Conservation (phyloP, 1,284 basidiomycete species). For the Ceratobasidium sp. region DNA sequence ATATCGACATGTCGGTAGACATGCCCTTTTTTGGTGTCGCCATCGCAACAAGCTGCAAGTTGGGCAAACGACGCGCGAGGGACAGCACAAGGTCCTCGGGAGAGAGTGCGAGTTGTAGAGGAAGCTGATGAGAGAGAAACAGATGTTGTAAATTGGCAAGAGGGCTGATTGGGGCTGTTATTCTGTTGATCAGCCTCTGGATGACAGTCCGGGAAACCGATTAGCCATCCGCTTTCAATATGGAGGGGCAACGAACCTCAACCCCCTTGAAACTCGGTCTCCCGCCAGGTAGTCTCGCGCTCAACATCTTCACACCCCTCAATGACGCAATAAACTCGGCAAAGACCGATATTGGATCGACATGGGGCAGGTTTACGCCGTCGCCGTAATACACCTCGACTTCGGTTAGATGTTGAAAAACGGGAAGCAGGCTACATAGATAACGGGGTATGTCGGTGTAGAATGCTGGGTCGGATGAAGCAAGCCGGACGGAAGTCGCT, state of each 20-base stretch:
- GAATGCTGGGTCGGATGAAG: constrained; percentile 22
- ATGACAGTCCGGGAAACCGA: not conserved
- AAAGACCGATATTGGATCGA: not conserved
- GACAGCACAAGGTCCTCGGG: constrained; percentile 5
- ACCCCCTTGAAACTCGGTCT: constrained; percentile 12
- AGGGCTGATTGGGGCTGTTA: not conserved
- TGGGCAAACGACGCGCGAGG: constrained; percentile 8
- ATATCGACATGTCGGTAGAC: not conserved
- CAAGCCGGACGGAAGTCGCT: constrained; percentile 5
- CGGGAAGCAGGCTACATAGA: not conserved
- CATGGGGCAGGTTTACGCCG: constrained; percentile 1
- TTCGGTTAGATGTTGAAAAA: not conserved
- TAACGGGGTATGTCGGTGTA: constrained; percentile 19
- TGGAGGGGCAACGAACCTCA: not conserved
- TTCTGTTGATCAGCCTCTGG: not conserved
- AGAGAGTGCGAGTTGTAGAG: constrained; percentile 6
- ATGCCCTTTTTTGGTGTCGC: not conserved
- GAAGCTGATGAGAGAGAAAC: constrained; percentile 13
- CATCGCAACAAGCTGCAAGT: constrained; percentile 10
- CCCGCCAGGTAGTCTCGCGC: constrained; percentile 7
- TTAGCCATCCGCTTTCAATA: not conserved
- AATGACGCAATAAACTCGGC: constrained; percentile 2
- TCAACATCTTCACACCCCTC: not conserved
- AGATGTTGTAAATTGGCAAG: not conserved
- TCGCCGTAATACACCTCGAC: constrained; percentile 14